A percentile compares a stretch with the other conserved stretches of the same genome.
Evolutionary conservation across 1,139 yeast genomes (phyloP).

Genomic region (Yamadazyma atlantica): DNA sequence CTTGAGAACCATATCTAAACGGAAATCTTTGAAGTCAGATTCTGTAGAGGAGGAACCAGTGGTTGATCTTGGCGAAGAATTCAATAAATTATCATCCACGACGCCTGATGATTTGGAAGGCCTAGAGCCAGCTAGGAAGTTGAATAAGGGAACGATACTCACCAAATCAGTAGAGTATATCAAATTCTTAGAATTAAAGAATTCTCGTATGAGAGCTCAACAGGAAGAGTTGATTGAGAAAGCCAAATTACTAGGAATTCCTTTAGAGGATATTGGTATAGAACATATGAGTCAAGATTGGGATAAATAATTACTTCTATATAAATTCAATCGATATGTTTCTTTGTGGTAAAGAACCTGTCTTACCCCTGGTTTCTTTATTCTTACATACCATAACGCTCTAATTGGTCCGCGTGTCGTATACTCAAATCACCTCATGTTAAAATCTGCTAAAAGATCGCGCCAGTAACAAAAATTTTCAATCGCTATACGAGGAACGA

Average conservation of each 20-base stretch:
- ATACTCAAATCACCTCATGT: neutral
- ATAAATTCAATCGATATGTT: too few species aligned
- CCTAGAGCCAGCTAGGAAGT: conserved; percentile 44
- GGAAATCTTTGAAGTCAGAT: conserved; percentile 15
- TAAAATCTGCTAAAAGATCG: neutral
- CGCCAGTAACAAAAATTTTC: neutral
- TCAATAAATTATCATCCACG: conserved; percentile 6
- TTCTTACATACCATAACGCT: neutral
- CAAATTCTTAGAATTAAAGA: conserved; percentile 41
- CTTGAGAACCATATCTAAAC: conserved; percentile 30
- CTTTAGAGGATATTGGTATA: conserved; percentile 10
- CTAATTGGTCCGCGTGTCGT: conserved; percentile 1
- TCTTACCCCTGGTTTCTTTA: too few species aligned
- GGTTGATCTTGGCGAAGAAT: conserved; percentile 14
- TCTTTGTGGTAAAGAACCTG: too few species aligned
- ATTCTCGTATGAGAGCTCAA: conserved; percentile 34
- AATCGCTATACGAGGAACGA: neutral
- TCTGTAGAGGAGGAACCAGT: conserved; percentile 19
- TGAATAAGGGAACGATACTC: conserved; percentile 46
- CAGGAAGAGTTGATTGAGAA: conserved; percentile 30
- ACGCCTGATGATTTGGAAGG: conserved; percentile 35
- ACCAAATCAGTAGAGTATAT: conserved; percentile 47
- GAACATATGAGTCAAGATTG: too few species aligned
- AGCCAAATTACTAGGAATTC: conserved; percentile 22
- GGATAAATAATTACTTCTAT: too few species aligned